phyloP scores from a whole-genome alignment of 1,284 basidiomycete species.

The Phellopilus nigrolimitatus region DNA sequence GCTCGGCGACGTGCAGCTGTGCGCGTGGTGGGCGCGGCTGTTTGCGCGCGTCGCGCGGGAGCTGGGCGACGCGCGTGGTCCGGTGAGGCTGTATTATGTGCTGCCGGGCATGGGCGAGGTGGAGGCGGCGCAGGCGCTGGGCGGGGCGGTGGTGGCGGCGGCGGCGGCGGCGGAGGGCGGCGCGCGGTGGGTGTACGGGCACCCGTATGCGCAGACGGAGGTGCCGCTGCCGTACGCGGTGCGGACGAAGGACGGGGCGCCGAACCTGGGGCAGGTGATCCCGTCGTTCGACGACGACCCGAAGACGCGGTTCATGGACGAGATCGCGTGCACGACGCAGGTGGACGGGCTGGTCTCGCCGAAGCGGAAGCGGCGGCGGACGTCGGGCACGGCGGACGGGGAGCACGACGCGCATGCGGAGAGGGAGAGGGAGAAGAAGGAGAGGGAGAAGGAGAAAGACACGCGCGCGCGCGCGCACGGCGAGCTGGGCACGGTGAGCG shows the following conservation, averaged over 20 bases:
- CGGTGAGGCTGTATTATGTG: conserved; percentile 47
- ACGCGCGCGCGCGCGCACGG: conserved; percentile 31
- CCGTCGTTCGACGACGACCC: conserved; percentile 92
- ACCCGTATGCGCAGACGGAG: conserved; percentile 63
- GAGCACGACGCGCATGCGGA: conserved; percentile 17
- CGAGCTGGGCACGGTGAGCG: conserved; percentile 50
- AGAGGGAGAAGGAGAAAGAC: conserved; percentile 30
- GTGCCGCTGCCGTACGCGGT: conserved; percentile 54
- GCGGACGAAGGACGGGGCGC: conserved; percentile 24
- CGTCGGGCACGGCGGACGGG: too few relatives aligned
- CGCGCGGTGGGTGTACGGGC: conserved; percentile 62
- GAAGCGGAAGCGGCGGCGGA: conserved; percentile 47
- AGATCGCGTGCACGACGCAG: conserved; percentile 70
- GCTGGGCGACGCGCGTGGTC: conserved; percentile 30
- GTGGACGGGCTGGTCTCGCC: conserved; percentile 58
- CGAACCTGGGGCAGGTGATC: conserved; percentile 68
- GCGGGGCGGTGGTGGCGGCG: conserved; percentile 26
- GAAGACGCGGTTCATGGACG: conserved; percentile 86
- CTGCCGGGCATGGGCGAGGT: conserved; percentile 68
- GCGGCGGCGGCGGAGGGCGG: conserved; percentile 18
- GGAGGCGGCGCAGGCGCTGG: conserved; percentile 66
- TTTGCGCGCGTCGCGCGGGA: conserved; percentile 52
- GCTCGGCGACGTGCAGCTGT: conserved; percentile 75
- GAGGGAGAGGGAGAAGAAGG: conserved; percentile 24
- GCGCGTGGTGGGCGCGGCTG: conserved; percentile 89